Conservation (phyloP, 768 basidiomycete genomes). For the Lepiota brunneoincarnata region DNA sequence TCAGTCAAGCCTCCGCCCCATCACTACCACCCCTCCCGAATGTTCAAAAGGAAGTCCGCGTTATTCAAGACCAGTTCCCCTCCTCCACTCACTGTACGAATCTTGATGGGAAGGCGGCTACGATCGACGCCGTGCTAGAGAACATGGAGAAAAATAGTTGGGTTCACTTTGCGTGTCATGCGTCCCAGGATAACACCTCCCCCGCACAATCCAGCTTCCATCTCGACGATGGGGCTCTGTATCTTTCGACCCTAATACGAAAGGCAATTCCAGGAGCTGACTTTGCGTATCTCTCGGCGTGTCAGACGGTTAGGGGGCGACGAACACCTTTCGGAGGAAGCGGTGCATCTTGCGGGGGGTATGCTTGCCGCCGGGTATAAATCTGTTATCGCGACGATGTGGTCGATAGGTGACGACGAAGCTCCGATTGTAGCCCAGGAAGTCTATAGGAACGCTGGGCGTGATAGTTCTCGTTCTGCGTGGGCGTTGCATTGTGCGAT, state of each 20-base stretch:
- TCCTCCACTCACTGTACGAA: neutral
- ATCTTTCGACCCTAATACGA: neutral
- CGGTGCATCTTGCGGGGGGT: neutral
- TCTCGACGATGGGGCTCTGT: neutral
- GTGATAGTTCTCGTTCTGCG: neutral
- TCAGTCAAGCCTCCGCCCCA: conserved; percentile 15
- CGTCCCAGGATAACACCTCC: neutral
- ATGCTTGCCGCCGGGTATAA: conserved; percentile 5
- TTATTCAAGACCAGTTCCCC: neutral
- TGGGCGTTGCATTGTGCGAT: neutral
- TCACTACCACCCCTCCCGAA: conserved; percentile 9
- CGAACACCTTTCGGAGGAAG: conserved; percentile 1
- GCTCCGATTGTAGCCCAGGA: neutral
- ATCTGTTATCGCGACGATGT: conserved; percentile 3
- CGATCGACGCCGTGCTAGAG: neutral
- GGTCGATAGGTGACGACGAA: neutral
- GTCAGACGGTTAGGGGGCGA: conserved; percentile 3
- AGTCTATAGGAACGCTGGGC: neutral
- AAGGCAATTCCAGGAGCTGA: neutral
- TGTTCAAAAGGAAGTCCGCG: conserved; percentile 7
- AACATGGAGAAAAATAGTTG: conserved; percentile 1
- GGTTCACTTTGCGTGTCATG: conserved; percentile 5
- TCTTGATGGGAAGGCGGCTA: neutral
- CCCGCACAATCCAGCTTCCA: neutral
- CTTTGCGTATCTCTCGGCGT: neutral